Evolutionary conservation across 2,329 filamentous ascomycete genomes (phyloP).

Genomic region (Fusarium aywerte): DNA sequence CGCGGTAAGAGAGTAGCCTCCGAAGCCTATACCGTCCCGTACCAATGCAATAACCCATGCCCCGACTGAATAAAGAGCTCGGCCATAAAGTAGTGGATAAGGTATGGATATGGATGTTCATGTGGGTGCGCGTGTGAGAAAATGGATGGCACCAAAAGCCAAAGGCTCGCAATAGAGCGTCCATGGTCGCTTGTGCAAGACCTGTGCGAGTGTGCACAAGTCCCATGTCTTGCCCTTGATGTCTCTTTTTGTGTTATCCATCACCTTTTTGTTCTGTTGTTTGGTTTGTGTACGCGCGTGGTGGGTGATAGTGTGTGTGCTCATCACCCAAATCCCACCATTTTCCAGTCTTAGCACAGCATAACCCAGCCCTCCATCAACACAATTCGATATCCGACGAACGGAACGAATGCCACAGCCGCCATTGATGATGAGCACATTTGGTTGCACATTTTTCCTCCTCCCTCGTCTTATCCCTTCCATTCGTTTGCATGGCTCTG

Average conservation of each 20-base stretch:
- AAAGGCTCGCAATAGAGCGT: constrained; percentile 26
- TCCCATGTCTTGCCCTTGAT: constrained; percentile 25
- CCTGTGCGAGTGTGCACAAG: constrained; percentile 36
- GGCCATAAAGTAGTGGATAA: constrained; percentile 45
- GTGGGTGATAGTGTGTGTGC: constrained; percentile 29
- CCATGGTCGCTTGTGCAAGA: constrained; percentile 38
- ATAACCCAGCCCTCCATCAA: constrained; percentile 15
- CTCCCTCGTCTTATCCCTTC: constrained; percentile 40
- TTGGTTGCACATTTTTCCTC: constrained; percentile 31
- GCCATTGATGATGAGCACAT: constrained; percentile 37
- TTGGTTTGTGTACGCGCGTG: constrained; percentile 34
- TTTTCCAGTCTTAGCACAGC: constrained; percentile 11
- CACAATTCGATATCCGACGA: constrained; percentile 18
- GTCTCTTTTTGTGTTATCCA: constrained; percentile 25
- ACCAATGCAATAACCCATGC: constrained; percentile 44
- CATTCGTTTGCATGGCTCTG: constrained; percentile 32
- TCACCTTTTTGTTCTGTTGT: constrained; percentile 17
- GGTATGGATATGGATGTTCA: constrained; percentile 35
- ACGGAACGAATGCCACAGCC: constrained; percentile 35
- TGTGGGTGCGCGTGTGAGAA: constrained; percentile 31
- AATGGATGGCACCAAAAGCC: constrained; percentile 28
- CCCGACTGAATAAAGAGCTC: constrained; percentile 47
- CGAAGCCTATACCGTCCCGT: constrained; percentile 38
- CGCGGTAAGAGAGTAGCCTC: constrained; percentile 45
- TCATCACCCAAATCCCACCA: constrained; percentile 21